Conservation (phyloP, 2,329 filamentous ascomycete species). For the Aspergillus sp. region DNA sequence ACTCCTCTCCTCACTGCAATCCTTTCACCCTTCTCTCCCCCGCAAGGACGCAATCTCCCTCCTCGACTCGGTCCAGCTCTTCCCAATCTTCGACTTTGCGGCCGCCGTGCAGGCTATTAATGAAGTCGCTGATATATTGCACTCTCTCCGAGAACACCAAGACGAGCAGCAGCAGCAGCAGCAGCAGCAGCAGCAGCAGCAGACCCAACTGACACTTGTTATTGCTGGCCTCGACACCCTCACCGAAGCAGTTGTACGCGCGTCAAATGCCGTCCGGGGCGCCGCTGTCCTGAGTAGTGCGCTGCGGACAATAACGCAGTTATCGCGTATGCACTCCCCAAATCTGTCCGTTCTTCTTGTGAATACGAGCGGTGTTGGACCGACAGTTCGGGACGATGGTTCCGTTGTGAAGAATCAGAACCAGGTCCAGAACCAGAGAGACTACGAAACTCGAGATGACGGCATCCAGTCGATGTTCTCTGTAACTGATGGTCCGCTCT, state of each 20-base stretch:
- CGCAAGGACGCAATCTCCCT: conserved; percentile 30
- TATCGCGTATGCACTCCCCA: conserved; percentile 30
- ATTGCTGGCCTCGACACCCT: conserved; percentile 40
- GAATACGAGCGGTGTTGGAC: conserved; percentile 35
- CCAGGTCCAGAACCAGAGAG: neutral
- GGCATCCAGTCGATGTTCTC: conserved; percentile 29
- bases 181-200: neutral
- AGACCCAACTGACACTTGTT: conserved; percentile 16
- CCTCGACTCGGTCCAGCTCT: conserved; percentile 34
- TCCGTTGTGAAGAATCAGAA: neutral
- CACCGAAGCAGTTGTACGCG: conserved; percentile 36
- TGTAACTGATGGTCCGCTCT: conserved; percentile 16
- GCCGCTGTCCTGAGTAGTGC: conserved; percentile 33
- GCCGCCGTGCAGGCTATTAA: conserved; percentile 31
- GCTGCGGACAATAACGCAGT: conserved; percentile 33
- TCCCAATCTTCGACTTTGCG: conserved; percentile 33
- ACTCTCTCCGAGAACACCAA: conserved; percentile 17
- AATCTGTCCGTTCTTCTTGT: conserved; percentile 37
- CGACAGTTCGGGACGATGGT: neutral
- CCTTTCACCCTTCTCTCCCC: conserved; percentile 16
- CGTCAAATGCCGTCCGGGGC: conserved; percentile 37
- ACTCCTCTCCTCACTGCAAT: conserved; percentile 30
- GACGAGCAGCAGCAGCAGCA: neutral
- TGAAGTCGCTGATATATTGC: conserved; percentile 29
- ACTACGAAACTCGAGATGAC: neutral